A percentile compares a stretch with the other conserved stretches of the same genome.
Conservation (phyloP, 1,139 yeast species). For the Magnusiomyces tetraspermus region DNA sequence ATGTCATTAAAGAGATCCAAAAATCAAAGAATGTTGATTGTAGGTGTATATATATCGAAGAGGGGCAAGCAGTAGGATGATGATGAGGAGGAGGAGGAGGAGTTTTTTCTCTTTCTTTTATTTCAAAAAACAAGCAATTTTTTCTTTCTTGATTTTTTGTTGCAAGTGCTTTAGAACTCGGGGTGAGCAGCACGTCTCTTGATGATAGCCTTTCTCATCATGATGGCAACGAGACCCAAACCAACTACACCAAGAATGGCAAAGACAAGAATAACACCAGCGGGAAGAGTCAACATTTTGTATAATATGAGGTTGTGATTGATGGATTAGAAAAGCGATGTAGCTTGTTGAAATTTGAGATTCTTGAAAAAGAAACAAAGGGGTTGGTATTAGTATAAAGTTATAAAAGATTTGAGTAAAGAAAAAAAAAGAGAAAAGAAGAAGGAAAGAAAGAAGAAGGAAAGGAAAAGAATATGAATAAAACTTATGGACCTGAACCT, state of each 20-base stretch:
- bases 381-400: neutral
- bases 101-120: too few relatives aligned
- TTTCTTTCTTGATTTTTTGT: neutral
- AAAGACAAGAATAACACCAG: constrained; percentile 46
- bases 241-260: constrained; percentile 40
- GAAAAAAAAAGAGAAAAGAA: neutral
- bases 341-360: neutral
- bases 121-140: neutral
- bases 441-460: neutral
- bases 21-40: neutral
- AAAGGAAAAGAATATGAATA: neutral
- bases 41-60: neutral
- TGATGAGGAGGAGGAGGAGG: neutral
- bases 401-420: too few relatives aligned
- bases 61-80: neutral
- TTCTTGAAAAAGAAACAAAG: neutral
- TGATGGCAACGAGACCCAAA: constrained; percentile 16
- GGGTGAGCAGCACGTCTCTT: constrained; percentile 6
- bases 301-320: neutral
- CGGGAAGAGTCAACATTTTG: constrained; percentile 38
- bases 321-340: neutral
- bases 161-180: neutral
- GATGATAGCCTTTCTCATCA: constrained; percentile 13
- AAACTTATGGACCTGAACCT: neutral
- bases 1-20: too few relatives aligned